Percentiles rank a stretch among this genome's conserved stretches.
Evolutionary conservation across 345 rosid species (phyloP).

Genomic region (Hibiscus tridactylites): DNA sequence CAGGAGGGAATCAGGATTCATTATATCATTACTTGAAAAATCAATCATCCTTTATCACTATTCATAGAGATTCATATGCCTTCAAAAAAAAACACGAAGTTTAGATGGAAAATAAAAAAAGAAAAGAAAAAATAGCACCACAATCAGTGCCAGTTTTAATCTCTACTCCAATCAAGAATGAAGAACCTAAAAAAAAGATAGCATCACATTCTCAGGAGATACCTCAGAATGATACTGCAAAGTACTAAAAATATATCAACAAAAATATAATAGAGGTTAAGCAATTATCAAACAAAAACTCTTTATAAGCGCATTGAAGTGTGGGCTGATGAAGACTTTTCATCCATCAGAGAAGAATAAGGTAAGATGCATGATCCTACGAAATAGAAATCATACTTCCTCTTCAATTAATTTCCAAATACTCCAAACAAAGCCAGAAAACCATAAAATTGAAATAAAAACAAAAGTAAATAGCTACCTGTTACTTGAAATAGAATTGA

Average conservation of each 20-base stretch:
- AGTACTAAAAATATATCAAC: not conserved
- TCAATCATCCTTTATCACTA: not conserved
- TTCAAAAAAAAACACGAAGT: not conserved
- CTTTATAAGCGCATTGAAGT: not conserved
- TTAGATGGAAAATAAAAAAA: not conserved
- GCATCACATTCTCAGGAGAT: not conserved
- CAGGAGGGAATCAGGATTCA: too few species aligned
- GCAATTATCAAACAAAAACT: not conserved
- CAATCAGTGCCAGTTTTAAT: not conserved
- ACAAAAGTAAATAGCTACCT: conserved; percentile 36
- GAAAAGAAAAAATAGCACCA: not conserved
- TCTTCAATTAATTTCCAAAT: not conserved
- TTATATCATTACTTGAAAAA: too few species aligned
- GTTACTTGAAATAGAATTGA: conserved; percentile 91
- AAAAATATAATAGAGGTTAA: not conserved
- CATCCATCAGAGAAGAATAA: not conserved
- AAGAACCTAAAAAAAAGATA: not conserved
- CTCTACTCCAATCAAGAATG: not conserved
- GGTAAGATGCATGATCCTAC: not conserved
- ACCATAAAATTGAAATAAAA: not conserved
- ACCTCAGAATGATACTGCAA: not conserved
- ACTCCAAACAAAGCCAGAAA: not conserved
- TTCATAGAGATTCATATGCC: not conserved
- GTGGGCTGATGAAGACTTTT: not conserved
- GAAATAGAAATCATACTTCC: not conserved